Base-by-base conservation (phyloP, 495 filamentous ascomycete genomes). In the Chaetomium fimeti region DNA sequence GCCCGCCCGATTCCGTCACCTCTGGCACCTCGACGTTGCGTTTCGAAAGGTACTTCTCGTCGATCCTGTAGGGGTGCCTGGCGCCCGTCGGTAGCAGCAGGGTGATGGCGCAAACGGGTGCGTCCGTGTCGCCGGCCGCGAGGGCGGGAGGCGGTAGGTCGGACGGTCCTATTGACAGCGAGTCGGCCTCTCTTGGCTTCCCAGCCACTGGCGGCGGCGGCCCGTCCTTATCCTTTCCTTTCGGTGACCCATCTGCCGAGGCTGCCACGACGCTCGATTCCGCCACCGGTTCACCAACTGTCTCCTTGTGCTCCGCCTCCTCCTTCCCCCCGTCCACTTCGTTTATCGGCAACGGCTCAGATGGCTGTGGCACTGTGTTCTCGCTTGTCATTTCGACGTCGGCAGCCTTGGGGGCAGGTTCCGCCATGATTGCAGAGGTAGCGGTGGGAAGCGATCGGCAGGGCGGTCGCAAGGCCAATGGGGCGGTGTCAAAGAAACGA, bases 61-160 rank as follows among this genome's bases (percentile, higher is more conserved):
- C 91, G 66, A 97, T 89, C 60, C 87, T 89, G 74, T 91, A 94
- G 3, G 91, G 91, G 75, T 96, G 91, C 57, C 91, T 83, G 32
- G 91, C 88, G 15, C 92, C 91, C 20, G 86, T 91, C 0, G 87
- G 89, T 51, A 95, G 84, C 12, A 96, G 82, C 13, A 97, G 78
- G 22, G 89, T 95, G 68, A 97, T 82, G 59, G 73, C 73, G 67
- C 75, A 78, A 20, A 76, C 74, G n/a, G 68, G 66, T 12, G 63
- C 16, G 2, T 61, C 59, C 22, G 69, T 24, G 45, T 56, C 52
- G 52, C 27, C 60, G 7, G 16, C 22, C 5, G 40, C n/a, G 57
- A 32, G 1, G 29, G 60, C 29, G 5, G 61, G 20, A 51, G 66
- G 54, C 29, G 69, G 66, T n/a, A 61, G 74, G 25, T 75, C 80